Evolutionary conservation across 2,329 filamentous ascomycete genomes (phyloP).

Genomic region (Talaromyces sp.): DNA sequence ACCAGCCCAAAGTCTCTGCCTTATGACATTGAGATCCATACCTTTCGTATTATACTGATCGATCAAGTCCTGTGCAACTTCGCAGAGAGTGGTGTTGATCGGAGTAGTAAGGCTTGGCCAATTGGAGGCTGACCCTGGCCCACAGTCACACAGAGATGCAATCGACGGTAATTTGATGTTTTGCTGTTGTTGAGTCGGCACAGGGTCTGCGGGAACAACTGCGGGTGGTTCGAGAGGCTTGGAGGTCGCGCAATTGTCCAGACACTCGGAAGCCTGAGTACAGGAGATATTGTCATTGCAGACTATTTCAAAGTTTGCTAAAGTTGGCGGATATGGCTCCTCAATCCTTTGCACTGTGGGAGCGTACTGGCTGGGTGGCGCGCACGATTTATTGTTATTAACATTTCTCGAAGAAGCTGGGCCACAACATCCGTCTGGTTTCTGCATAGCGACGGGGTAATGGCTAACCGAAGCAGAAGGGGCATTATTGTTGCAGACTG

Average conservation of each 20-base stretch:
- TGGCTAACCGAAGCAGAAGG: not conserved
- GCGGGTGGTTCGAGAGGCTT: not conserved
- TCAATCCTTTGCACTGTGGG: not conserved
- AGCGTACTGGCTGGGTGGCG: not conserved
- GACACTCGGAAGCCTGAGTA: not conserved
- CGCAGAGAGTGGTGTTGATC: constrained; percentile 37
- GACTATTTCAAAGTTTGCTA: not conserved
- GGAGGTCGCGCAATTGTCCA: not conserved
- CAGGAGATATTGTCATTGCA: constrained; percentile 1
- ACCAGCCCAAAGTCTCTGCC: constrained; percentile 32
- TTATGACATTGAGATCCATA: constrained; percentile 36
- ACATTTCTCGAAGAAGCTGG: not conserved
- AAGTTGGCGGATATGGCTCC: not conserved
- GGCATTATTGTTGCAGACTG: not conserved
- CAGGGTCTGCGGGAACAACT: not conserved
- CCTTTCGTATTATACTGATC: constrained; percentile 37
- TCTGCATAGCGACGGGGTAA: not conserved
- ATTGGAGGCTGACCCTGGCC: constrained; percentile 13
- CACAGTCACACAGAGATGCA: constrained; percentile 17
- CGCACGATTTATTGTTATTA: not conserved
- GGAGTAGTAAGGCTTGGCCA: constrained; percentile 26
- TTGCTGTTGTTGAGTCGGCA: constrained; percentile 5
- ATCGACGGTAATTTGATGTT: constrained; percentile 11
- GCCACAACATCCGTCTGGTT: not conserved
- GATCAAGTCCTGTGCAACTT: constrained; percentile 39